Evolutionary conservation across 1,284 basidiomycete species (phyloP).

Genomic region (Phellopilus nigrolimitatus): DNA sequence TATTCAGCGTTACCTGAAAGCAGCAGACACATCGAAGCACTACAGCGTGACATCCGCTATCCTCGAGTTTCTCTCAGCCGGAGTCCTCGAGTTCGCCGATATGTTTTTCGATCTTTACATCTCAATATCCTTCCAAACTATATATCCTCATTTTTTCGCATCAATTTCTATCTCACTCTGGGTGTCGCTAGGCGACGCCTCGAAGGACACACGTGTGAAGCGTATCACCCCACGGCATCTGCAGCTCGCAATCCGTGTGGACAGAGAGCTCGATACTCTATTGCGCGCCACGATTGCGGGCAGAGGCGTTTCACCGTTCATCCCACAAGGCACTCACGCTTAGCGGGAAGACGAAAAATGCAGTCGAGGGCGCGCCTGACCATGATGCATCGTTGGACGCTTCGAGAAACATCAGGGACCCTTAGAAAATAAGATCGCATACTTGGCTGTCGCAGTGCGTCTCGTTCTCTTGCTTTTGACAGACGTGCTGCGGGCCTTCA

Average conservation of each 20-base stretch:
- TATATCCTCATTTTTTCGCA: neutral
- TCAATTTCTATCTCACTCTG: neutral
- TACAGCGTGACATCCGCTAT: constrained; percentile 90
- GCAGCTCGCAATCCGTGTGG: constrained; percentile 75
- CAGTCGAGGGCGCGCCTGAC: no score
- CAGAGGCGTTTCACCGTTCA: constrained; percentile 93
- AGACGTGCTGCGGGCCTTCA: no score
- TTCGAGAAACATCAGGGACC: no score
- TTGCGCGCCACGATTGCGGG: constrained; percentile 54
- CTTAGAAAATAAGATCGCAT: no score
- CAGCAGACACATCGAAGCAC: constrained; percentile 89
- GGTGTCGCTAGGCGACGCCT: constrained; percentile 98
- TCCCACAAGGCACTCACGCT: constrained; percentile 72
- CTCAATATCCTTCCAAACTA: neutral
- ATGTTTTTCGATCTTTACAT: constrained; percentile 28
- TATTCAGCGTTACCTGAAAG: constrained; percentile 94
- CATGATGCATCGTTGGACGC: no score
- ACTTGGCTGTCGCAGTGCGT: no score
- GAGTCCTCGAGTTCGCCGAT: constrained; percentile 88
- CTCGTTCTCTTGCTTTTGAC: no score
- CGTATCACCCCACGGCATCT: constrained; percentile 94
- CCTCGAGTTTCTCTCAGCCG: constrained; percentile 86
- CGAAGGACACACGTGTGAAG: constrained; percentile 93
- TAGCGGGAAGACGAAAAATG: neutral
- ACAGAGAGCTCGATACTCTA: constrained; percentile 85